phyloP scores from a whole-genome alignment of 495 filamentous ascomycete species.

The Hypoxylon cercidicola region DNA sequence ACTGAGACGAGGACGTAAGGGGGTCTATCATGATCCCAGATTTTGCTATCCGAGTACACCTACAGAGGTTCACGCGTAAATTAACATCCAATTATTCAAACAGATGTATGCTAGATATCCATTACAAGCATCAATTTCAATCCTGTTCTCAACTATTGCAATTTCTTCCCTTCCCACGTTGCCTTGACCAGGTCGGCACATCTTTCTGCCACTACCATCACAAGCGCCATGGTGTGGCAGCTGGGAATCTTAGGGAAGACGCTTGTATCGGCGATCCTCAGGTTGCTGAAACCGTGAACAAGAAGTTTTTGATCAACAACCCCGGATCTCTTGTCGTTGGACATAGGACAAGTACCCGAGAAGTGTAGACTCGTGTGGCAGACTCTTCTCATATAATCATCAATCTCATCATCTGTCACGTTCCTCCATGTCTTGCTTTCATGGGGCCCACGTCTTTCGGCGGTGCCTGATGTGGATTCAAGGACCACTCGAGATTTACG shows the following conservation, averaged over 20 bases:
- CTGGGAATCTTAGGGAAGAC: slow-evolving; percentile 59
- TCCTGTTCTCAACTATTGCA: background rate
- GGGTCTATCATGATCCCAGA: too few relatives aligned
- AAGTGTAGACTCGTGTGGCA: slow-evolving; percentile 34
- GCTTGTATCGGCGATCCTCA: slow-evolving; percentile 61
- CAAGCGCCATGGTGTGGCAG: slow-evolving; percentile 57
- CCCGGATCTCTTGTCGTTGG: slow-evolving; percentile 30
- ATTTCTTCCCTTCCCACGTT: slow-evolving; percentile 5
- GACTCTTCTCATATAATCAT: slow-evolving; percentile 32
- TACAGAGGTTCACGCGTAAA: background rate
- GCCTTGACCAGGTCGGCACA: slow-evolving; percentile 62
- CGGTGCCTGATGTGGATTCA: background rate
- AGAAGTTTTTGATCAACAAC: slow-evolving; percentile 62
- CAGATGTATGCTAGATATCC: background rate
- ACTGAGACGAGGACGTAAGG: too few relatives aligned
- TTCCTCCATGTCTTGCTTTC: slow-evolving; percentile 27
- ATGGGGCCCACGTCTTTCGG: background rate
- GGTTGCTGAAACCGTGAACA: slow-evolving; percentile 56
- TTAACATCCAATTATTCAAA: background rate
- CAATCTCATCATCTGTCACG: slow-evolving; percentile 44
- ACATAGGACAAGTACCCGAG: slow-evolving; percentile 45
- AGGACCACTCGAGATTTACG: background rate
- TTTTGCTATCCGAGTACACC: too few relatives aligned
- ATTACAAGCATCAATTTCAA: background rate
- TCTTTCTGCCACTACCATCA: slow-evolving; percentile 64